Conservation (phyloP, 257 asterid species). For the Solanum lycopersicoides region DNA sequence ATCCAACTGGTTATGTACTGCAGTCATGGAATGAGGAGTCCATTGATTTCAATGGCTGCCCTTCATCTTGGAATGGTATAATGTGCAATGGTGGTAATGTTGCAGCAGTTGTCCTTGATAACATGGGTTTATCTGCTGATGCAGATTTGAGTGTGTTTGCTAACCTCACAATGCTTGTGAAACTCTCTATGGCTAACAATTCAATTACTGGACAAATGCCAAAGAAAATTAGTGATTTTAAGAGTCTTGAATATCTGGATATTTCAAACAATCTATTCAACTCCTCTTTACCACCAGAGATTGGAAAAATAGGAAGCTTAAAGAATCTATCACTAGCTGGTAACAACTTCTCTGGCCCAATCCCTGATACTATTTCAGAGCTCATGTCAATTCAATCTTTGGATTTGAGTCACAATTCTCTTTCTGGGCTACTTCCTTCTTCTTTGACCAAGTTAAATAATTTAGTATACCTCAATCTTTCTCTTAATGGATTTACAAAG, state of each 20-base stretch:
- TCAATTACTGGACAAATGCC: slow-evolving; percentile 64
- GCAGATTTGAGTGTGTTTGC: slow-evolving; percentile 70
- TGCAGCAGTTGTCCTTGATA: slow-evolving; percentile 84
- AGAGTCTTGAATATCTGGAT: slow-evolving; percentile 69
- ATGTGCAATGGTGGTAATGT: slow-evolving; percentile 96
- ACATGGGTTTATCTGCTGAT: slow-evolving; percentile 55
- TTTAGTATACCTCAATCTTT: slow-evolving; percentile 66
- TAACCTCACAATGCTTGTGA: slow-evolving; percentile 81
- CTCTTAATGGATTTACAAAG: slow-evolving; percentile 54
- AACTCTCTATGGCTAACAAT: slow-evolving; percentile 78
- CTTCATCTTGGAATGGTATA: slow-evolving; percentile 96
- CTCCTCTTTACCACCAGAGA: slow-evolving; percentile 60
- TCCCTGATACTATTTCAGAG: slow-evolving; percentile 59
- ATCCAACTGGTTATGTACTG: slow-evolving; percentile 81
- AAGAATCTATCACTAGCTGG: slow-evolving; percentile 77
- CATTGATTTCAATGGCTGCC: slow-evolving; percentile 94
- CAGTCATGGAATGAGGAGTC: slow-evolving; percentile 96
- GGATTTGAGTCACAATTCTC: slow-evolving; percentile 73
- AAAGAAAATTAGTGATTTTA: slow-evolving; percentile 43
- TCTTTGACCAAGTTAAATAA: slow-evolving; percentile 46
- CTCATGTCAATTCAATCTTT: slow-evolving; percentile 56
- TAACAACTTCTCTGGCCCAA: slow-evolving; percentile 71
- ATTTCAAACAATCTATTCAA: slow-evolving; percentile 61
- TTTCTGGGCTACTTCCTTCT: slow-evolving; percentile 64
- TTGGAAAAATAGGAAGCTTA: slow-evolving; percentile 45